Conservation (phyloP, 2,329 filamentous ascomycete species). For the Tolypocladium guangdongense region DNA sequence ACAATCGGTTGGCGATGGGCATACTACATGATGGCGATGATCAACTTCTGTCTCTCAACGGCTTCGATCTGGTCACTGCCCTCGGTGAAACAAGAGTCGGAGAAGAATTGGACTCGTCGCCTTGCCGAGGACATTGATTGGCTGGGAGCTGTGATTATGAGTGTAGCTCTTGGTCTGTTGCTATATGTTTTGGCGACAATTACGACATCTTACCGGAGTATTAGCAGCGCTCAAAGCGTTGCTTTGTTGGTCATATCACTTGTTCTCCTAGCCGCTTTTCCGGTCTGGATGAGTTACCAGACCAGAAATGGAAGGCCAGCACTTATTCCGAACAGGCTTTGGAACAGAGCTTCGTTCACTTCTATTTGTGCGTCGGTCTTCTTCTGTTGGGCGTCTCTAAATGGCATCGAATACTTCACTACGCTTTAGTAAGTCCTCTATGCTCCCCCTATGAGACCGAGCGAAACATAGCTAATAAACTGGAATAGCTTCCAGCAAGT, state of each 20-base stretch:
- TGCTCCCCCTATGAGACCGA: neutral
- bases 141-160: slow-evolving; percentile 35
- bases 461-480: neutral
- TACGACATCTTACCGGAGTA: slow-evolving; percentile 24
- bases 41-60: slow-evolving; percentile 25
- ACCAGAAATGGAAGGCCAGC: slow-evolving; percentile 35
- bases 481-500: slow-evolving; percentile 35
- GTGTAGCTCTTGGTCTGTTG: slow-evolving; percentile 33
- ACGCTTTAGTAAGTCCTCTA: slow-evolving; percentile 30
- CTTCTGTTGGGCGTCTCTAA: slow-evolving; percentile 33
- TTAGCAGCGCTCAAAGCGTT: slow-evolving; percentile 30
- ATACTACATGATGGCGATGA: slow-evolving; percentile 27
- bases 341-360: slow-evolving; percentile 44
- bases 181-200: slow-evolving; percentile 39
- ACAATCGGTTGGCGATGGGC: slow-evolving; percentile 35
- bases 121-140: slow-evolving; percentile 37
- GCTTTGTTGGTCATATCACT: slow-evolving; percentile 31
- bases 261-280: slow-evolving; percentile 35
- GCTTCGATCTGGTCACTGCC: slow-evolving; percentile 26
- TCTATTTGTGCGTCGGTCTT: slow-evolving; percentile 40
- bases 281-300: slow-evolving; percentile 42
- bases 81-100: slow-evolving; percentile 8
- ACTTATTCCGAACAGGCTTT: slow-evolving; percentile 49
- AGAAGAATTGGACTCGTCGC: slow-evolving; percentile 14
- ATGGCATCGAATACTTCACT: slow-evolving; percentile 35